Base-by-base conservation (phyloP, 2,329 filamentous ascomycete species). In the Thermomyces lanuginosus region DNA sequence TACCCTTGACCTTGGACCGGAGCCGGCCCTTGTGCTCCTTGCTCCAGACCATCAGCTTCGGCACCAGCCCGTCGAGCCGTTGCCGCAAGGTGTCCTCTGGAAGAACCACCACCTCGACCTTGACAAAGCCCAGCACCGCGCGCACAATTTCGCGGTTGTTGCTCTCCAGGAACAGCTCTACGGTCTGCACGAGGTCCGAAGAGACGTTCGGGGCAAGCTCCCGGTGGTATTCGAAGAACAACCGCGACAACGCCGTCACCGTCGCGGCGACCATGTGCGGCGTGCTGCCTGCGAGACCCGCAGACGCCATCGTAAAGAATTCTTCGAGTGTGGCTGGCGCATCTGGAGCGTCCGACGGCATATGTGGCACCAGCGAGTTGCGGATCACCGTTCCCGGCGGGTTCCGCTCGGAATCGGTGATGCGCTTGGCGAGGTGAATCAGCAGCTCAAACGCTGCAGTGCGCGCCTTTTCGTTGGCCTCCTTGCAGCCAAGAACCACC, bases 11-110 rank as follows among this genome's bases (percentile, higher is more conserved):
- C 62, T 95, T 98, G 26, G 80, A 76, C 45, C 86, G 82, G 60
- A 98, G 89, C 49, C 92, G 83, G 8, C 83, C 83, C 60, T 95
- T 95, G 63, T 98, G 91, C 55, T 98, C 89, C 53, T 93, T 82
- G 48, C 79, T 84, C 86, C 89, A 98, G 21, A 84, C 72, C 64
- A 95, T 81, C 11, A 95, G 63, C 52, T 92, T 92, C 3, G 84
- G 81, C 2, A 98, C 69, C 24, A 98, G 64, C 0, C 73, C 72
- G 16, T 65, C 60, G 18, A 98, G 69, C 13, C 83, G 72, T 4
- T 81, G 75, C 18, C 76, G 64, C 60, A 98, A 75, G 36, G 92
- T 63, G 4, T 77, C 71, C 21, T 73, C 69, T 0, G 86, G 82
- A 16, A 95, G 60, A 32, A 79, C 76, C 43, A 95, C 82, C 32